Percentiles rank a stretch among this genome's conserved stretches.
Evolutionary conservation across 179 eudicot genomes (phyloP).

Genomic region (Actinidia polygama): DNA sequence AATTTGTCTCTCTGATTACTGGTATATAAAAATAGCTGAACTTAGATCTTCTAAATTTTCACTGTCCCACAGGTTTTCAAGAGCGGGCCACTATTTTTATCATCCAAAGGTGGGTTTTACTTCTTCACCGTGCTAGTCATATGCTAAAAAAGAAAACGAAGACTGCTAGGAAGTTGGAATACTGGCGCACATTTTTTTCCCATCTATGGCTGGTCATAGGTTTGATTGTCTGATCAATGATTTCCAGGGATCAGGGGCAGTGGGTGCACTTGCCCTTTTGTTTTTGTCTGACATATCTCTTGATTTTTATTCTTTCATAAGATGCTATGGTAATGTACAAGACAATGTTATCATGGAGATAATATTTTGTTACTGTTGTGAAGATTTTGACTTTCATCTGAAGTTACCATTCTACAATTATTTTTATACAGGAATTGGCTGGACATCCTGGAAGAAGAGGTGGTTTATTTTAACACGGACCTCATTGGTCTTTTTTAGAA

Average conservation of each 20-base stretch:
- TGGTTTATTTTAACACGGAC: constrained; percentile 95
- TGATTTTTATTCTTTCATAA: constrained; percentile 1
- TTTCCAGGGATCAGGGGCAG: neutral
- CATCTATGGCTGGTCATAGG: neutral
- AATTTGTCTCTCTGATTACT: neutral
- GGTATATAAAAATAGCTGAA: neutral
- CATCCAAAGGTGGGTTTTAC: constrained; percentile 80
- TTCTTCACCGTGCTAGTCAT: constrained; percentile 3
- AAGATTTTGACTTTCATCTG: neutral
- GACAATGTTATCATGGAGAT: neutral
- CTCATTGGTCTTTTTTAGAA: constrained; percentile 93
- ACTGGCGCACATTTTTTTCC: neutral
- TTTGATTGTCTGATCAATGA: neutral
- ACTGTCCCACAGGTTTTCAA: constrained; percentile 72
- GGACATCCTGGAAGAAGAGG: constrained; percentile 99
- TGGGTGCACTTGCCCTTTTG: neutral
- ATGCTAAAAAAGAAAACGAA: neutral
- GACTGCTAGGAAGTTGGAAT: neutral
- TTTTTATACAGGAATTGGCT: constrained; percentile 80
- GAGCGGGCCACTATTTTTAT: constrained; percentile 83
- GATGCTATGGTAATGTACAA: neutral
- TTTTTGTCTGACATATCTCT: neutral
- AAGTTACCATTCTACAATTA: constrained; percentile 5
- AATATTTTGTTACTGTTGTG: neutral
- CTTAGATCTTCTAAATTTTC: constrained; percentile 12